These are phyloP conservation scores for Cordyceps sp. DNA, from an alignment of 2,329 filamentous ascomycete genomes.

Conservation along the genomic window DNA sequence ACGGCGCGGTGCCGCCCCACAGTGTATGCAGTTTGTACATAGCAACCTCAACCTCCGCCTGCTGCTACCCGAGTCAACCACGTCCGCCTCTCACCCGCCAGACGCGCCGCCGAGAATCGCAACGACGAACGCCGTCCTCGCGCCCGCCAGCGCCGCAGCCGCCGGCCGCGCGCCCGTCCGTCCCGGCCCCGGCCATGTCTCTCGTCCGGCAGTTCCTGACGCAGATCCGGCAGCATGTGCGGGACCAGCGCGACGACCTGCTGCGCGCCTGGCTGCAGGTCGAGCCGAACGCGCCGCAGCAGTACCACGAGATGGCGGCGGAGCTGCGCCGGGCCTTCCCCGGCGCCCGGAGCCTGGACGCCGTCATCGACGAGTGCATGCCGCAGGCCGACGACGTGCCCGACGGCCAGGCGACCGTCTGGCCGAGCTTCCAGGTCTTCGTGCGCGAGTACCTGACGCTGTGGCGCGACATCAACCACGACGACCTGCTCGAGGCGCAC, in stretches of 20 bases:
- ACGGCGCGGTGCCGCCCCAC: no score
- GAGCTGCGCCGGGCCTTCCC: constrained; percentile 47
- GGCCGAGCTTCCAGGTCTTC: constrained; percentile 65
- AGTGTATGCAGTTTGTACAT: no score
- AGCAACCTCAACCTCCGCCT: no score
- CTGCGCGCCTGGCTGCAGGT: constrained; percentile 58
- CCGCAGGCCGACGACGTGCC: constrained; percentile 38
- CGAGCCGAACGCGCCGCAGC: constrained; percentile 50
- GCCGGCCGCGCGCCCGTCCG: neutral
- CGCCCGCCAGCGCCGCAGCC: no score
- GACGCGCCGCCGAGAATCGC: no score
- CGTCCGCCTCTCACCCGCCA: no score
- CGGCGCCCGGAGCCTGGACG: constrained; percentile 35
- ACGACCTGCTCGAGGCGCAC: constrained; percentile 60
- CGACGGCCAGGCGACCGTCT: constrained; percentile 48
- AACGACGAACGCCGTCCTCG: no score
- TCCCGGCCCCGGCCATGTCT: constrained; percentile 8
- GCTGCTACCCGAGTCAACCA: no score
- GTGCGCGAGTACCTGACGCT: constrained; percentile 69
- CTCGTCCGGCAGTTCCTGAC: constrained; percentile 52
- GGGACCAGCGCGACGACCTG: constrained; percentile 43
- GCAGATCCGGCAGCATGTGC: constrained; percentile 40
- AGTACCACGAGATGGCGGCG: constrained; percentile 49
- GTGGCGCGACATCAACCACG: constrained; percentile 63
- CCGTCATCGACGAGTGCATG: constrained; percentile 45